Percentiles rank a stretch among this genome's conserved stretches.
Evolutionary conservation across 2,329 filamentous ascomycete genomes (phyloP).

Genomic region (Drechslerella stenobrocha): DNA sequence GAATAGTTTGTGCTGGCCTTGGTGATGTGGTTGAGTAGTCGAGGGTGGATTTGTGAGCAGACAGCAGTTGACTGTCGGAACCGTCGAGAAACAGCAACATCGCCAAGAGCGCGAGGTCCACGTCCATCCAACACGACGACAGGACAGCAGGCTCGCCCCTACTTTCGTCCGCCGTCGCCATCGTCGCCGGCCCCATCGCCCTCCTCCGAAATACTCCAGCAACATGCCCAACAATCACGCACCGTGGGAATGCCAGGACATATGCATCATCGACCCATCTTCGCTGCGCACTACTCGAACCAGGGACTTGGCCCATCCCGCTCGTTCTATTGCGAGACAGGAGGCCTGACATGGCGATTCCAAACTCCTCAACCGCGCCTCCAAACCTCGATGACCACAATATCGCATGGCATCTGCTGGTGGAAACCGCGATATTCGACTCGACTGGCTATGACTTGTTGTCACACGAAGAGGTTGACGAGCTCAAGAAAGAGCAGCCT

Average conservation of each 20-base stretch:
- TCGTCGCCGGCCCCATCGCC: too few species aligned
- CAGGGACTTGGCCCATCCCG: not conserved
- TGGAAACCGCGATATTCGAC: constrained; percentile 89
- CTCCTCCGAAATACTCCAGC: too few species aligned
- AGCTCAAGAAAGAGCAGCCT: constrained; percentile 82
- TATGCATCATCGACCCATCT: not conserved
- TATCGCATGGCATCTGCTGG: constrained; percentile 86
- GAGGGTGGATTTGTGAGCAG: too few species aligned
- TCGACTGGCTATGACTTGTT: constrained; percentile 82
- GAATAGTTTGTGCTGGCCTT: not conserved
- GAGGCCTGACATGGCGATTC: constrained; percentile 18
- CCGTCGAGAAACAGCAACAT: not conserved
- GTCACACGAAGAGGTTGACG: constrained; percentile 87
- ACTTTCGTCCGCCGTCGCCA: too few species aligned
- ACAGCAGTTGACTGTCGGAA: not conserved
- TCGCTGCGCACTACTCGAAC: not conserved
- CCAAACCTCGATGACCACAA: constrained; percentile 61
- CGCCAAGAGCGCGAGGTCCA: too few species aligned
- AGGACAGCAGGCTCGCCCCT: too few species aligned
- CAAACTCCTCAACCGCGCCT: constrained; percentile 6
- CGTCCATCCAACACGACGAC: too few species aligned
- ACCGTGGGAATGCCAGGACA: not conserved
- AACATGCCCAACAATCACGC: constrained; percentile 1
- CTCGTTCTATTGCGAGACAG: not conserved
- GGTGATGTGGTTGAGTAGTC: not conserved